A percentile compares a stretch with the other conserved stretches of the same genome.
Evolutionary conservation across 164 flowering plant species (phyloP).

Genomic region (Vitis riparia): DNA sequence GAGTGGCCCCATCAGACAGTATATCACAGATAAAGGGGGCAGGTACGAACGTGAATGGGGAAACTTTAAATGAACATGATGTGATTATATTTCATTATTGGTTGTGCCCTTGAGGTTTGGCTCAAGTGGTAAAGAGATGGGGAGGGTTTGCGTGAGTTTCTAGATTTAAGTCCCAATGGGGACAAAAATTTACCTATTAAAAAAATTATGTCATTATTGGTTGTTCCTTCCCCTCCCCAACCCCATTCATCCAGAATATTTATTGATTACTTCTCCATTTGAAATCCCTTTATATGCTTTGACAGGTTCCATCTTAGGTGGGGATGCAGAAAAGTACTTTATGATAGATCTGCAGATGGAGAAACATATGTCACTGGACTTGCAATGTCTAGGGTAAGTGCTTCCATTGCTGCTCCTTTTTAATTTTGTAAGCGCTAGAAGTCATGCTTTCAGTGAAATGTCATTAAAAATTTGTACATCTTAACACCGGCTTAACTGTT

Average conservation of each 20-base stretch:
- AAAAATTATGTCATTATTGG: too few relatives aligned
- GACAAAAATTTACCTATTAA: too few relatives aligned
- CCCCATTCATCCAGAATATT: not conserved
- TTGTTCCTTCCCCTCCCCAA: too few relatives aligned
- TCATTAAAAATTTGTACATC: not conserved
- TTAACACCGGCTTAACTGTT: not conserved
- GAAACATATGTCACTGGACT: constrained; percentile 70
- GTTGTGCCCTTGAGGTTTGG: not conserved
- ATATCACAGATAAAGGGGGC: constrained; percentile 88
- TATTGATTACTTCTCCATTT: not conserved
- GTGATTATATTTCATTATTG: not conserved
- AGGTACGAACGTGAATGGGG: constrained; percentile 45
- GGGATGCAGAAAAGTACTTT: constrained; percentile 94
- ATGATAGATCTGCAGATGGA: constrained; percentile 69
- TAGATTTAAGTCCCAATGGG: too few relatives aligned
- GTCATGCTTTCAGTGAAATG: not conserved
- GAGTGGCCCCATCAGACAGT: constrained; percentile 94
- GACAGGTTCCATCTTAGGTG: constrained; percentile 94
- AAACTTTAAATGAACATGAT: not conserved
- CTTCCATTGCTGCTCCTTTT: not conserved
- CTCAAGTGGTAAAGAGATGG: too few relatives aligned
- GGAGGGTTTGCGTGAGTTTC: too few relatives aligned
- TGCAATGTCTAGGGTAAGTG: constrained; percentile 79
- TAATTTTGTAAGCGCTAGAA: not conserved
- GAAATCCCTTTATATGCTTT: constrained; percentile 12